These are phyloP conservation scores for Globisporangium megalacanthum DNA, from an alignment of 352 stramenopile species.

Conservation along the genomic window DNA sequence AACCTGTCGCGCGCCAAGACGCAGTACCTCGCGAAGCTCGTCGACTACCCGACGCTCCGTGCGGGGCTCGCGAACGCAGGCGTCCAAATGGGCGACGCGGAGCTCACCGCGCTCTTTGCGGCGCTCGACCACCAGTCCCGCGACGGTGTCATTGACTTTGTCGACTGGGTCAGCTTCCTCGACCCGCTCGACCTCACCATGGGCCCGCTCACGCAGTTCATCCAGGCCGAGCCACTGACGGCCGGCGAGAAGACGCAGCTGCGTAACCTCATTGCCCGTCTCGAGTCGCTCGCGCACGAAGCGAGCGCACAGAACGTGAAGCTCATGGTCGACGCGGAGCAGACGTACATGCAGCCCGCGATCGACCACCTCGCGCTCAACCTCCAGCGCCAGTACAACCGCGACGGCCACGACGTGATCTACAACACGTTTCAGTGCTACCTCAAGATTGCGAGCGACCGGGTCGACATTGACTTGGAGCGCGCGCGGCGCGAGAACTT, in stretches of 20 bases:
- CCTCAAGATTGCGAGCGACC: conserved; percentile 89
- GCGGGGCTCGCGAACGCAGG: conserved; percentile 66
- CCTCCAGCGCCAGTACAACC: conserved; percentile 90
- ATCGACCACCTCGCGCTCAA: conserved; percentile 94
- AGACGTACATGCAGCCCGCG: conserved; percentile 96
- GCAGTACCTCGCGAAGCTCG: conserved; percentile 71
- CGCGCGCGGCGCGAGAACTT: conserved; percentile 89
- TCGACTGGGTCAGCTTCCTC: conserved; percentile 94
- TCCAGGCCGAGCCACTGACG: conserved; percentile 70
- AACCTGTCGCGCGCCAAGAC: conserved; percentile 81
- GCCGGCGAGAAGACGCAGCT: conserved; percentile 88
- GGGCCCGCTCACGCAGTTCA: conserved; percentile 85
- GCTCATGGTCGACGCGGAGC: conserved; percentile 98
- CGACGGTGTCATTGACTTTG: conserved; percentile 89
- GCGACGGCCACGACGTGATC: conserved; percentile 79
- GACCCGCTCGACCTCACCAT: conserved; percentile 88
- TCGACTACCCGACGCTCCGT: conserved; percentile 75
- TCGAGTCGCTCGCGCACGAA: conserved; percentile 70
- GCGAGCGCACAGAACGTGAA: conserved; percentile 75
- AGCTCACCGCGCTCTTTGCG: conserved; percentile 58
- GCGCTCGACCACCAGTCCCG: conserved; percentile 57
- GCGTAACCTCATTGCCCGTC: conserved; percentile 85
- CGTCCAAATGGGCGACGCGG: conserved; percentile 52
- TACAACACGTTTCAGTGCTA: conserved; percentile 99
- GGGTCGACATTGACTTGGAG: conserved; percentile 91